These are phyloP conservation scores for Ceratorhiza oryzae-sativae DNA, from an alignment of 1,284 basidiomycete species.

Conservation along the genomic window DNA sequence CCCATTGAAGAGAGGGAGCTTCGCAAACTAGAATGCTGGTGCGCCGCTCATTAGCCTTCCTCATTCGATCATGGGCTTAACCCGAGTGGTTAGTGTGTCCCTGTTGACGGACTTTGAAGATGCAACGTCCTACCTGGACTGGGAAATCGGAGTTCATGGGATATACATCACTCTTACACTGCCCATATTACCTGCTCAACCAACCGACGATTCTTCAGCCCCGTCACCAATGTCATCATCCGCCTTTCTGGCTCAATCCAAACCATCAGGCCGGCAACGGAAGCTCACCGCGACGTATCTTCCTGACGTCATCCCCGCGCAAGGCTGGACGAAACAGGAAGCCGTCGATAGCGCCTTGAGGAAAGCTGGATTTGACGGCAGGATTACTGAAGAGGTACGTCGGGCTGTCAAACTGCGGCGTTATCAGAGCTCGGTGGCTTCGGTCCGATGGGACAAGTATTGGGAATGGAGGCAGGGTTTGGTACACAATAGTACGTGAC, in stretches of 20 bases:
- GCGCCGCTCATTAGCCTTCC: conserved; percentile 51
- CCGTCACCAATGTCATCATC: conserved; percentile 75
- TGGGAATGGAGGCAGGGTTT: conserved; percentile 27
- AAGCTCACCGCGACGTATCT: conserved; percentile 89
- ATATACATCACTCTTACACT: conserved; percentile 84
- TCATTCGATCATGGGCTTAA: not conserved
- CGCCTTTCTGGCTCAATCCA: conserved; percentile 54
- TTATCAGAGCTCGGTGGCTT: conserved; percentile 63
- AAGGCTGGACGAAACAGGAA: conserved; percentile 91
- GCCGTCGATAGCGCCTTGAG: conserved; percentile 89
- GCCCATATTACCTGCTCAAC: conserved; percentile 55
- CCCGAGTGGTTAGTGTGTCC: conserved; percentile 68
- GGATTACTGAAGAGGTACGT: conserved; percentile 83
- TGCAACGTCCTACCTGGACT: conserved; percentile 85
- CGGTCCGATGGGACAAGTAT: conserved; percentile 22
- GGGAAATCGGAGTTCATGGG: conserved; percentile 91
- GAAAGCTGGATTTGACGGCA: conserved; percentile 89
- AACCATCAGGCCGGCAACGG: conserved; percentile 47
- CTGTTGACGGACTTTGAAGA: conserved; percentile 93
- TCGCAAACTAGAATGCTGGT: conserved; percentile 84
- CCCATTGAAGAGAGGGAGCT: conserved; percentile 81
- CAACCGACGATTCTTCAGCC: conserved; percentile 56
- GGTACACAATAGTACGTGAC: not conserved
- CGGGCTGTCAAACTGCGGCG: conserved; percentile 77
- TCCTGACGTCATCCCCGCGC: conserved; percentile 91